Conservation (phyloP, 257 asterid species). For the Ilex asprella region DNA sequence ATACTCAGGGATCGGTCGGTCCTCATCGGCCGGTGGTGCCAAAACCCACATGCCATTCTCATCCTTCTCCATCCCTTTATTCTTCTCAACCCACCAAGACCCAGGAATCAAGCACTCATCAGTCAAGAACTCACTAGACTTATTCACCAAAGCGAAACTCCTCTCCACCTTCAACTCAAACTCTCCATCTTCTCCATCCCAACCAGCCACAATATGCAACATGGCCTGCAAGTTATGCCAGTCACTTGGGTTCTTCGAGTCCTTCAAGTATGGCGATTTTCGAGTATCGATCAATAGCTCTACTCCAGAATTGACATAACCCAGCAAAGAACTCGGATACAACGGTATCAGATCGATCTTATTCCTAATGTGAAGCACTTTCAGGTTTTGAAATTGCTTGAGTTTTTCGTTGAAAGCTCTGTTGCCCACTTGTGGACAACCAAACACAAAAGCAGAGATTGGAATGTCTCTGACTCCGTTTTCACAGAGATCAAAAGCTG, state of each 20-base stretch:
- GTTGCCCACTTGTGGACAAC: slow-evolving; percentile 80
- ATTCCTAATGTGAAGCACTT: slow-evolving; percentile 56
- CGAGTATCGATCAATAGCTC: slow-evolving; percentile 48
- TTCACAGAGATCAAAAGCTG: slow-evolving; percentile 76
- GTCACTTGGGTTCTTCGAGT: slow-evolving; percentile 54
- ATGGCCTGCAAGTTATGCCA: slow-evolving; percentile 89
- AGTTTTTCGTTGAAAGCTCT: slow-evolving; percentile 41
- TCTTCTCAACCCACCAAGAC: slow-evolving; percentile 94
- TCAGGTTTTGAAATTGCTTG: slow-evolving; percentile 34
- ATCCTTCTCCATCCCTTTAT: slow-evolving; percentile 53
- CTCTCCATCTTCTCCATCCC: slow-evolving; percentile 56
- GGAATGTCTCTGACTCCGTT: slow-evolving; percentile 67
- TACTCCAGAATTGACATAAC: slow-evolving; percentile 44
- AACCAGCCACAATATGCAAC: slow-evolving; percentile 71
- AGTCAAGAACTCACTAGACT: slow-evolving; percentile 55
- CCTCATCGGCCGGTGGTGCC: slow-evolving; percentile 53
- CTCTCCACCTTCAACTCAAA: slow-evolving; percentile 66
- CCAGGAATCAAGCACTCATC: slow-evolving; percentile 73
- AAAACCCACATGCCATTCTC: slow-evolving; percentile 62
- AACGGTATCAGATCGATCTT: slow-evolving; percentile 60
- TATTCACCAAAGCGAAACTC: slow-evolving; percentile 72
- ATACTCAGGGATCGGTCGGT: slow-evolving; percentile 65
- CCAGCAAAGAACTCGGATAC: slow-evolving; percentile 49
- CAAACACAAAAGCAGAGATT: slow-evolving; percentile 65
- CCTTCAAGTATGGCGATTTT: slow-evolving; percentile 62